Evolutionary conservation across 176 grass and related monocot species (phyloP), one percentile per base, ranked within the genome.

Genomic region (Phyllostachys edulis): DNA sequence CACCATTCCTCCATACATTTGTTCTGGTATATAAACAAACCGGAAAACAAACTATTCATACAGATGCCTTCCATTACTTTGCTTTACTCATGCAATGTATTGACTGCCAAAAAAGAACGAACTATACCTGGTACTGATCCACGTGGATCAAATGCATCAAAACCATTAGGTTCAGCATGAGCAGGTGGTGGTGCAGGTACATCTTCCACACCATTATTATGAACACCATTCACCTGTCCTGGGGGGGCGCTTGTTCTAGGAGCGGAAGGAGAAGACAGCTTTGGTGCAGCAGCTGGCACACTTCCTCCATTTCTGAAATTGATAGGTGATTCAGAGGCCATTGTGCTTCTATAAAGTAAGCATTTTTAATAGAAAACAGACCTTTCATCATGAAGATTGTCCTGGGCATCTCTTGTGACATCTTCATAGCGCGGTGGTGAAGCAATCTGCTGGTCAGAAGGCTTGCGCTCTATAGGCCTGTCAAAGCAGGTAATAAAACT

Each of bases 121-220:
- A 79, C 5, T 77, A 80, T 96, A 99, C 96, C 93, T 94, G 83
- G 77, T 63, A 90, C 79, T 72, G 88, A 90, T 66, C 88, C 88
- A 73, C 96, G 96, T 76, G 96, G 96, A 92, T 99, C 93, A 64
- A 99, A 99, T 86, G 96, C 96, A 84, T 94, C 93, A 90, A 99
- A 99, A 84, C 91, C 91, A 87, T 92, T 87, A 24, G 52, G 75
- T 66, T 86, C 80, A 34, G 59, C 13, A 52, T 47, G 85, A 73
- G 77, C 75, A 85, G 73, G 54, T 66, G 85, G 62, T 39, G 78
- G 65, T 75, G 83, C 73, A 85, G 89, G 67, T 69, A 88, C 69
- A 79, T 62, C 78, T 60, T 69, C 77, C n/a, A 71, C 66, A 57
- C 76, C 52, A 79, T 37, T 89, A 65, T 89, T 54, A 47, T 78